Percentiles rank a stretch among this genome's conserved stretches.
Evolutionary conservation across 768 basidiomycete genomes (phyloP).

Genomic region (Plicaturopsis crispa): DNA sequence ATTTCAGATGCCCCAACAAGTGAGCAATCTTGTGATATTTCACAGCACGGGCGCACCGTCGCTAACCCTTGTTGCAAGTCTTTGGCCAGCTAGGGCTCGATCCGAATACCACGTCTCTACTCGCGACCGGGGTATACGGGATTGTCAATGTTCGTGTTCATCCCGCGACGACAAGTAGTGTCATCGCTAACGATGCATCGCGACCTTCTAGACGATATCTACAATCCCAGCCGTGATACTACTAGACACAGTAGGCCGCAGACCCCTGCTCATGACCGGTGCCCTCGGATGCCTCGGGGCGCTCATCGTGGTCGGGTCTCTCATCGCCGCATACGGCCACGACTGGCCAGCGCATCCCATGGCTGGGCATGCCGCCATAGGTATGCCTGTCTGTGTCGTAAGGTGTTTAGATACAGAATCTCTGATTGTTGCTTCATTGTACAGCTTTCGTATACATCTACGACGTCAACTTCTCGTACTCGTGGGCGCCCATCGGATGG

Average conservation of each 20-base stretch:
- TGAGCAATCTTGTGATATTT: not conserved
- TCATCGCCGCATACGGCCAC: slow-evolving; percentile 18
- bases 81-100: slow-evolving; percentile 33
- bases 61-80: too few species aligned
- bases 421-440: too few species aligned
- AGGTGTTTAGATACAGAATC: too few species aligned
- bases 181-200: not conserved
- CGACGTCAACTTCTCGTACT: slow-evolving; percentile 54
- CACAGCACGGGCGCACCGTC: slow-evolving; percentile 13
- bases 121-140: slow-evolving; percentile 34
- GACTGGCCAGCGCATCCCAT: slow-evolving; percentile 20
- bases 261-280: slow-evolving; percentile 30
- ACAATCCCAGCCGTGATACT: slow-evolving; percentile 28
- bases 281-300: slow-evolving; percentile 25
- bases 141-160: slow-evolving; percentile 19
- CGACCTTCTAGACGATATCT: slow-evolving; percentile 18
- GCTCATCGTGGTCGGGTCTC: slow-evolving; percentile 18
- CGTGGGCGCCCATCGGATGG: too few species aligned
- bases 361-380: slow-evolving; percentile 21
- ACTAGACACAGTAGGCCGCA: slow-evolving; percentile 30
- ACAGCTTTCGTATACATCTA: too few species aligned
- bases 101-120: slow-evolving; percentile 29
- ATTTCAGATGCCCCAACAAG: slow-evolving; percentile 8
- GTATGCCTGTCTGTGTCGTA: too few species aligned
- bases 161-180: not conserved